Evolutionary conservation across 23 red algal species (phyloP).

Genomic region (Pyropia haitanensis): DNA sequence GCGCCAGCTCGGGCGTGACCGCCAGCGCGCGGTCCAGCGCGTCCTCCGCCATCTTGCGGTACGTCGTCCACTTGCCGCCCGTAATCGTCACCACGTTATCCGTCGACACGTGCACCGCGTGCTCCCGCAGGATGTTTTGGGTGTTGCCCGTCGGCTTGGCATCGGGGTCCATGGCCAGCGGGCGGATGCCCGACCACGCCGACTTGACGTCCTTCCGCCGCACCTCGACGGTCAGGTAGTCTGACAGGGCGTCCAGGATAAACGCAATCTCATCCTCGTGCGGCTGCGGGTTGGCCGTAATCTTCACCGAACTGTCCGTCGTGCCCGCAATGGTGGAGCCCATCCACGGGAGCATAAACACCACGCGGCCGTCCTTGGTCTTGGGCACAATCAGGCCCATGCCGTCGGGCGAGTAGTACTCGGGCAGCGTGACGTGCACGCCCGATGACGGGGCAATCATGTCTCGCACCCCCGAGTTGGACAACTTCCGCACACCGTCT

Average conservation of each 20-base stretch:
- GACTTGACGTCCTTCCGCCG: constrained; percentile 74
- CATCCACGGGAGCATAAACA: constrained; percentile 95
- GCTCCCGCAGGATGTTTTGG: constrained; percentile 79
- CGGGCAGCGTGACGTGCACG: constrained; percentile 81
- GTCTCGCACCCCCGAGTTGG: constrained; percentile 20
- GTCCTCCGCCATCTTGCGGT: constrained; percentile 81
- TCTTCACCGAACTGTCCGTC: constrained; percentile 68
- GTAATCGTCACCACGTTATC: constrained; percentile 67
- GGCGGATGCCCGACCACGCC: constrained; percentile 86
- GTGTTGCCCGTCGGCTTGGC: constrained; percentile 49
- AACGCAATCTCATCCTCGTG: constrained; percentile 86
- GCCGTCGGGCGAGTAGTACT: constrained; percentile 88
- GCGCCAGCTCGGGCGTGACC: constrained; percentile 24
- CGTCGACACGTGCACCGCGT: constrained; percentile 60
- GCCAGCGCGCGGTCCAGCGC: constrained; percentile 66
- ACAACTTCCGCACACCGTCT: constrained; percentile 65
- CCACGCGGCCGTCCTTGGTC: constrained; percentile 84
- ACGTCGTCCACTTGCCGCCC: constrained; percentile 92
- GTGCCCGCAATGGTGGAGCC: constrained; percentile 86
- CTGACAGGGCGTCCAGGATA: constrained; percentile 79
- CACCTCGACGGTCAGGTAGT: constrained; percentile 85
- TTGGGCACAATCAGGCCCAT: constrained; percentile 94
- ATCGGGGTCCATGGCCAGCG: constrained; percentile 71
- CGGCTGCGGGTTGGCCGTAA: constrained; percentile 68
- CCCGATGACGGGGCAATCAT: constrained; percentile 74